Evolutionary conservation across 345 rosid genomes (phyloP), one percentile per base, ranked within the genome.

Genomic region (Raphanus sativus): DNA sequence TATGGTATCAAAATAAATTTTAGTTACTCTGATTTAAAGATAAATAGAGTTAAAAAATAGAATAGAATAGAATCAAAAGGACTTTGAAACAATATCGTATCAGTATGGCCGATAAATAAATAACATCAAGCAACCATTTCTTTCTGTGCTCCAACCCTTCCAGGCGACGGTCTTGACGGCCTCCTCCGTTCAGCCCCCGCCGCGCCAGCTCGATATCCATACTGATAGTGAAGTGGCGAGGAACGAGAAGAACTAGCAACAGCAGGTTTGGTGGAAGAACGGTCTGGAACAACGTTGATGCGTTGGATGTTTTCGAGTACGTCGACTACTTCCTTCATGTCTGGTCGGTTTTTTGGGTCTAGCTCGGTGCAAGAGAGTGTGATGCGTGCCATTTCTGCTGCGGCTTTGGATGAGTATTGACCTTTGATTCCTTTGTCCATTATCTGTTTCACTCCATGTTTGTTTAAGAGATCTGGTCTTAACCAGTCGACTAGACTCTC

Each of bases 271-370:
- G 74, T 24, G 61, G 72, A 6, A 40, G 67, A 34, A 55, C 66
- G 62, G 55, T 30, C 25, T 0, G 69, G 13, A 6, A 68, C 74
- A 33, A 73, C 30, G 32, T 79, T 79, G n/a, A 68, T 59, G 8
- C 10, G 21, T 52, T 40, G 70, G 32, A 73, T 69, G 6, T 17
- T 12, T 75, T 56, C 76, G 5, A 93, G 80, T 0, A 33, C 77
- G 1, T 69, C 80, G 67, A 86, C 26, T 13, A 93, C 89, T 26
- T 89, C 70, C 6, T 79, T 83, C 97, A 93, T 93, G 5, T 87
- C 83, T 0, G 98, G 97, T 24, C 98, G 86, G 5, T 5, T 80
- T 76, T 65, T 90, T 0, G 87, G 97, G 5, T 93, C 96, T 1
- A 59, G 16, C 32, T 87, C 86, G 58, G 85, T 38, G 75, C 97